Base-by-base conservation (phyloP, 2,329 filamentous ascomycete species). In the Claviceps citrina region DNA sequence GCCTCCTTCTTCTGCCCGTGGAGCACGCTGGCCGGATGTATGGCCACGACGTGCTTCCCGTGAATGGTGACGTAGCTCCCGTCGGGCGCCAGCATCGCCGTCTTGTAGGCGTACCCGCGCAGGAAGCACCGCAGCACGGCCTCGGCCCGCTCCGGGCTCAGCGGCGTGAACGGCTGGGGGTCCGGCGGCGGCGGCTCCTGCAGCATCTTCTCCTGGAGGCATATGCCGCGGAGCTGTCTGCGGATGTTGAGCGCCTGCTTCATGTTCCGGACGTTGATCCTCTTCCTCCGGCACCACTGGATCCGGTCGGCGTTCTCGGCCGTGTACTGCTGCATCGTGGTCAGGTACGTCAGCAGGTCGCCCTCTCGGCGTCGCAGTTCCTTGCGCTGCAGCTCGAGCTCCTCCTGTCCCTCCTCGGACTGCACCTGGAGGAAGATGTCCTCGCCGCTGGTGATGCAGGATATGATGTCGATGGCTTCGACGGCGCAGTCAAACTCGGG, bases 381-480 rank as follows among this genome's bases (percentile, higher is more conserved):
- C 43, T 68, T 70, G 31, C 76, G 69, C 15, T 59, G 55, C 12
- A 65, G 64, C 42, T 73, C 70, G 1, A 70, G 64, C 16, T 70
- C 64, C 39, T 77, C 72, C 18, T 61, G 60, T 2, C 61, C 65
- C 44, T 78, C 71, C 45, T 77, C 73, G 0, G 69, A 70, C 36
- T 72, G 70, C 0, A 76, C 57, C 34, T 75, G 71, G 9, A 73
- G 56, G 49, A 78, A 80, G 9, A 80, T 70, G 43, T 76, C 74
- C 37, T 77, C 73, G 31, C 76, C 76, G 0, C 73, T 65, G 0
- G 74, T 78, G 18, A 81, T 65, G 44, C 72, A 76, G 0, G 76
- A 65, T 27, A 81, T 82, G 41, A 95, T 80, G 52, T 96, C 91
- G 46, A 98, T 89, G 4, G 77, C 78, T 48, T 94, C 85, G 0